Evolutionary conservation across 441 rosid species (phyloP), one percentile per base, ranked within the genome.

Genomic region (Populus hybrid): DNA sequence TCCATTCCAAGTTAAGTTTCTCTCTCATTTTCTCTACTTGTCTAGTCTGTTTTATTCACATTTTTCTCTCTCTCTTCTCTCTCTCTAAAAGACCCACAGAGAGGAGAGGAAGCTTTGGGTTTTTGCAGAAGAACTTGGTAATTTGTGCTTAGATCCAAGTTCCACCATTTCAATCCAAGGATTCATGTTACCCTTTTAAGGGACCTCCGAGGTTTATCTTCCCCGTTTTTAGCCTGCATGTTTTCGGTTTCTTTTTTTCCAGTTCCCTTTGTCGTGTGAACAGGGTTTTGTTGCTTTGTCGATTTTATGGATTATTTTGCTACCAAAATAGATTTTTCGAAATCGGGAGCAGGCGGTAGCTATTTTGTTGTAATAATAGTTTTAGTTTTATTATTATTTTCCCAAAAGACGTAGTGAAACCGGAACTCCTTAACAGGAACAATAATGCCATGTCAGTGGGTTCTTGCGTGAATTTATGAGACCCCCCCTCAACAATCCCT

Each of bases 61-160:
- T 35, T 35, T 8, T 7, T n/a, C 8, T 6, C 38, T 1, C 7
- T 1, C 8, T 35, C 30, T 28, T 30, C 4, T 28, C 32, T 30
- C 4, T 30, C 4, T 28, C 30, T 28, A 30, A 3, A 30, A 30
- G 50, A 42, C 14, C 50, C 16, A 3, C 59, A 67, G 79, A 67
- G 32, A 73, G 34, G 26, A 24, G 16, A 76, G 34, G 3, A 46
- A 40, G 74, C 65, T 69, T 79, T 59, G 76, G 50, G n/a, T 57
- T 72, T 67, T 72, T 50, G 76, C 66, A 36, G 4, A 69, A 68
- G 73, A 68, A 46, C 72, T 79, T 82, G 82, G n/a, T 84, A 82
- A 82, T 86, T 74, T 72, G 78, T 61, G 79, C 28, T 46, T n/a
- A 65, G 87, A 81, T 87, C 87, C 81, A 72, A 72, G 73, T 50